A percentile compares a stretch with the other conserved stretches of the same genome.
phyloP scores from a whole-genome alignment of 257 asterid species.

The Eustoma russellianum region DNA sequence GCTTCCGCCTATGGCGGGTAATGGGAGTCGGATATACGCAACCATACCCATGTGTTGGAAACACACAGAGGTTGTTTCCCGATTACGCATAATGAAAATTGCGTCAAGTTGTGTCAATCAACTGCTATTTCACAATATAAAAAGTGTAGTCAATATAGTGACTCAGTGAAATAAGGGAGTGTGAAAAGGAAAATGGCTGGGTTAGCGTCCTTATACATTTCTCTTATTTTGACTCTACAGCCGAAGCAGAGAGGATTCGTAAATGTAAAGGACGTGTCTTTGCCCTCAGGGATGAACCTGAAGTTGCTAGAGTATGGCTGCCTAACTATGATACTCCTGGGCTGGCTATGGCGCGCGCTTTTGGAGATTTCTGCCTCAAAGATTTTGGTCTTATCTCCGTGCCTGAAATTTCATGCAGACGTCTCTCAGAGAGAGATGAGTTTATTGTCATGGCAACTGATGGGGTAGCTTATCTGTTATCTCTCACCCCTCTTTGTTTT shows the following conservation, averaged over 20 bases:
- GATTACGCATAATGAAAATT: no score
- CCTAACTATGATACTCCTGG: constrained; percentile 62
- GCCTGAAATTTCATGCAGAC: constrained; percentile 50
- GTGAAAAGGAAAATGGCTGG: no score
- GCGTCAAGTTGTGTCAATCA: no score
- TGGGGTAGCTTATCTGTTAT: constrained; percentile 35
- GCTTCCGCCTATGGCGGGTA: no score
- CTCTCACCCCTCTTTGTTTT: neutral
- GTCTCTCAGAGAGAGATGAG: constrained; percentile 47
- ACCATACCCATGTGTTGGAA: no score
- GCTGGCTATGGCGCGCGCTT: constrained; percentile 78
- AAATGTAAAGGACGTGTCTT: constrained; percentile 66
- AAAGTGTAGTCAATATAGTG: no score
- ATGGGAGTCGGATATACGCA: no score
- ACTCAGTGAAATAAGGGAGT: no score
- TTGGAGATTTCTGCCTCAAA: constrained; percentile 75
- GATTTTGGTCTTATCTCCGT: constrained; percentile 65
- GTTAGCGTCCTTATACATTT: no score
- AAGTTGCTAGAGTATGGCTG: constrained; percentile 65
- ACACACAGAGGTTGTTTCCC: no score
- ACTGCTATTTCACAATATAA: no score
- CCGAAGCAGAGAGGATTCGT: constrained; percentile 55
- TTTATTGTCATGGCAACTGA: constrained; percentile 59
- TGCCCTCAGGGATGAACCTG: constrained; percentile 62
- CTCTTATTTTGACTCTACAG: constrained; percentile 20